Percentiles rank a stretch among this genome's conserved stretches.
These are phyloP conservation scores for Termitomyces sp. DNA, from an alignment of 768 basidiomycete species.

Conservation along the genomic window DNA sequence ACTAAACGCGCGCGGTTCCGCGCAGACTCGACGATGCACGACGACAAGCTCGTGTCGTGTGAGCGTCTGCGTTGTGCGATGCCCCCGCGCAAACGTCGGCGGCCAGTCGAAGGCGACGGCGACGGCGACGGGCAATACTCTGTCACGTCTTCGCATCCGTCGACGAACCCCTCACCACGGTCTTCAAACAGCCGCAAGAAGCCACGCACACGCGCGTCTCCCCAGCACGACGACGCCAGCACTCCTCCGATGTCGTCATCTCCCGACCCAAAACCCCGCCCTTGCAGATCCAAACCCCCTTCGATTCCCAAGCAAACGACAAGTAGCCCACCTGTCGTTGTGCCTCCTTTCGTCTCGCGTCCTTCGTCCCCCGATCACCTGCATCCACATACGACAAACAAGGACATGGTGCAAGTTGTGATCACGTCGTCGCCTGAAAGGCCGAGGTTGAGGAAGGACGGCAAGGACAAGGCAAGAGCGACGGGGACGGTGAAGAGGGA, in stretches of 20 bases:
- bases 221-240: not conserved
- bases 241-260: constrained; percentile 9
- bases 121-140: constrained; percentile 10
- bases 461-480: not conserved
- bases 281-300: constrained; percentile 4
- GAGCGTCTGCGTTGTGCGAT: constrained; percentile 49
- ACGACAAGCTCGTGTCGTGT: constrained; percentile 70
- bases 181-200: constrained; percentile 20
- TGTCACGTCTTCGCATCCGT: constrained; percentile 6
- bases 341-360: constrained; percentile 8
- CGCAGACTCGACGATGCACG: constrained; percentile 59
- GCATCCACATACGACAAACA: not conserved
- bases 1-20: constrained; percentile 73
- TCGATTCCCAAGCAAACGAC: constrained; percentile 11
- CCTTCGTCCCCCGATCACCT: constrained; percentile 1
- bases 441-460: constrained; percentile 3
- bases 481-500: constrained; percentile 7
- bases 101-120: too few relatives aligned
- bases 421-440: not conserved
- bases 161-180: constrained; percentile 12
- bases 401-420: not conserved
- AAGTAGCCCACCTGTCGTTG: constrained; percentile 21
- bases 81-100: constrained; percentile 22
- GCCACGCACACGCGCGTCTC: constrained; percentile 3
- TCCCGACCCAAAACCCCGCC: constrained; percentile 14